Evolutionary conservation across 2,329 filamentous ascomycete genomes (phyloP), one percentile per base, ranked within the genome.

Genomic region (Emmonsiellopsis sp.): DNA sequence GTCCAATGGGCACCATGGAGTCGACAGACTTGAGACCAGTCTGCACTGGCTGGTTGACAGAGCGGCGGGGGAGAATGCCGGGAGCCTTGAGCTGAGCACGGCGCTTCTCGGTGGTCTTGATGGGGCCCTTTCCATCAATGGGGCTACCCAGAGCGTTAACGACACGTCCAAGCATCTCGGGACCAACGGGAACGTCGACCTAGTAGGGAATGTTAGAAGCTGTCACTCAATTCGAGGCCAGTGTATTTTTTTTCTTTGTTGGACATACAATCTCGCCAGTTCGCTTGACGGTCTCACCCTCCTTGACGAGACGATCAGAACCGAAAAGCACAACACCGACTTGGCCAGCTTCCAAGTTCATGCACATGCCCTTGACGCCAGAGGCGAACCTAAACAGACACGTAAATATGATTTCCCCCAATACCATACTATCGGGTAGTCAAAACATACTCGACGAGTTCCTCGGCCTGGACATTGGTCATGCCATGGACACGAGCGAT

Each of bases 261-360:
- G 47, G 54, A 82, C 90, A 79, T 78, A 95, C 93, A 86, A 98
- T 98, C 80, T 95, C 83, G 76, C 93, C 93, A 70, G 93, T 98
- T 86, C 93, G 92, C 87, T 95, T 97, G 78, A 98, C 93, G 64
- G 88, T 92, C 84, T 98, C 92, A 73, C 93, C 93, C 80, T 98
- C 93, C 83, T 89, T 93, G 85, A 98, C 93, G 69, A 96, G 84
- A 91, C 93, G 91, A 81, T 98, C 93, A 73, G 93, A 97, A 86
- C 93, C 93, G 84, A 98, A 98, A 73, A 98, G 84, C 84, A 98
- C 93, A 71, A 98, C 91, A 95, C 93, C 93, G 80, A 98, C 93
- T 80, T 97, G 93, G 76, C 93, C 93, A 77, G 93, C 93, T 82
- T 98, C 93, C 79, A 98, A 86, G 88, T 98, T 98, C 92, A 98